Base-by-base conservation (phyloP, 495 filamentous ascomycete genomes). In the Tricharina praecox region DNA sequence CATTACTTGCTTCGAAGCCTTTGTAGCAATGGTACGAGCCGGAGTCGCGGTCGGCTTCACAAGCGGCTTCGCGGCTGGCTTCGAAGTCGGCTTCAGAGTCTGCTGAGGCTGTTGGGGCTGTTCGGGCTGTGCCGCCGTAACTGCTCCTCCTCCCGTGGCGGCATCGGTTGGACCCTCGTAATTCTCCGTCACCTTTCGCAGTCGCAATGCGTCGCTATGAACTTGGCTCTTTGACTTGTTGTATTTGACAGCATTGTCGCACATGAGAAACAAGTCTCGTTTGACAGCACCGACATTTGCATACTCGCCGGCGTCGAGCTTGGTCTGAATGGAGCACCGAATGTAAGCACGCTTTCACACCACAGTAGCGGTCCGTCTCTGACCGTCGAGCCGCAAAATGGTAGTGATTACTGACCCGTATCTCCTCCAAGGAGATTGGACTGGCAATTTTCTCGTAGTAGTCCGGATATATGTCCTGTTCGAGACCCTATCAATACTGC, bases 401-500 rank as follows among this genome's bases (percentile, higher is more conserved):
- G n/a, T n/a, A n/a, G n/a, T n/a, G n/a, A n/a, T n/a, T n/a, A n/a
- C n/a, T n/a, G n/a, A 61, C 58, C 58, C 74, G 69, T 24, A 78
- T 70, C n/a, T 67, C 69, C 38, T 74, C 67, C 45, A 78, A 54
- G 1, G 75, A 68, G 30, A 78, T 68, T 4, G 74, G 74, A 10
- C 72, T 62, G 25, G 58, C 63, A 43, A 72, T 73, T 51, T 65
- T 59, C 38, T 69, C 58, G 58, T 77, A 78, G 57, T 78, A 78
- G 40, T 71, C 67, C 7, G 74, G 68, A 30, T 68, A 53, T 35
- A 64, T 51, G 23, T 65, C 63, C 69, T 61, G 18, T 28, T 18
- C 24, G 23, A 36, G 23, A 9, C 11, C 9, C 15, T 34, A 16
- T 47, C 33, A 36, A n/a, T n/a, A n/a, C n/a, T n/a, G n/a, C n/a